Evolutionary conservation across 192 early-diverging fungal species (phyloP), one percentile per base, ranked within the genome.

Genomic region (Coemansia sp.): DNA sequence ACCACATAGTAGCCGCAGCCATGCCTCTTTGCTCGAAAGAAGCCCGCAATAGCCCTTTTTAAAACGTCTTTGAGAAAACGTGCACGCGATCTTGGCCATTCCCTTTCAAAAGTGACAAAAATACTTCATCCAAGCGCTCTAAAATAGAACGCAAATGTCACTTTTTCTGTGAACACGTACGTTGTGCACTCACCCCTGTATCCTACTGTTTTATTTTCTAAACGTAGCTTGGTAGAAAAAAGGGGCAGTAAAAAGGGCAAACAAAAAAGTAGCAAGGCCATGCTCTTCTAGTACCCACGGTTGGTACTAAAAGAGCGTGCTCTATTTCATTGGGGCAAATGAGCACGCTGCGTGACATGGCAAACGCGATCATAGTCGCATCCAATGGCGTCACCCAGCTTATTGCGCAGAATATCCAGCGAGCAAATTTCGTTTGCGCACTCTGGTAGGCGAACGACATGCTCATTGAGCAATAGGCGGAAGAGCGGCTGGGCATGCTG

Each of bases 381-480:
- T 4, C 65, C 75, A n/a, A 68, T 39, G 21, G 68, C 55, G 8
- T 43, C 56, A 3, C 44, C 44, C 10, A 78, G 44, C 5, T 18
- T 55, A 24, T 12, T 55, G 61, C 70, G 75, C 62, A 78, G 43
- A 6, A 64, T 44, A 26, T 27, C 19, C 15, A 78, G 26, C 33
- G 56, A 59, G 22, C 75, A 78, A 1, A 67, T 21, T 11, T 50
- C 68, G 2, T 62, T 39, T 8, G n/a, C 1, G 44, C 75, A 78
- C 8, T 27, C 64, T 0, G 50, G 54, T 14, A 78, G 24, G 10
- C 65, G 33, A 3, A 78, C 29, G 1, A 34, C 40, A 2, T 27
- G 62, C 55, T 72, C 75, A 19, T 78, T 78, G 22, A 78, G 62
- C 40, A 78, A 34, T 14, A 78, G 37, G 3, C 62, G 54, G 41